These are phyloP conservation scores for Firmiana major DNA, from an alignment of 345 rosid species.

Conservation along the genomic window DNA sequence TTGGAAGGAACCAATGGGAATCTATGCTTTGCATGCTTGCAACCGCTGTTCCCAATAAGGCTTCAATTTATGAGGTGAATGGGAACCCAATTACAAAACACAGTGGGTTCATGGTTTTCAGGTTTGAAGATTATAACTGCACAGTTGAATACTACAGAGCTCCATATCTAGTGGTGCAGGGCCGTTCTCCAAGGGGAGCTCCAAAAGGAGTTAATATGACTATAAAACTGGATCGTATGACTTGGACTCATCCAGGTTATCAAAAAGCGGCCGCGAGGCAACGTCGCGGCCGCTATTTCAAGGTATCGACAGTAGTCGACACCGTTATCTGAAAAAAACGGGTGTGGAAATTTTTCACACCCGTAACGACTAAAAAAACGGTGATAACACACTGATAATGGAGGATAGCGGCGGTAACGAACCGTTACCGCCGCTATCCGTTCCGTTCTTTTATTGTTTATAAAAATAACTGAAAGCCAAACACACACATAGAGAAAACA, in stretches of 20 bases:
- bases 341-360: too few relatives aligned
- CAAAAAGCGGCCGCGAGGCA: too few relatives aligned
- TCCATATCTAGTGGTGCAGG: constrained; percentile 65
- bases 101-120: constrained; percentile 63
- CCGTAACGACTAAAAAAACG: too few relatives aligned
- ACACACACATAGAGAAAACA: too few relatives aligned
- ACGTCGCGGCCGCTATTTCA: too few relatives aligned
- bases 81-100: constrained; percentile 89
- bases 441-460: too few relatives aligned
- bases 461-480: too few relatives aligned
- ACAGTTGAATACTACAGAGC: constrained; percentile 86
- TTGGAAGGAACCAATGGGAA: constrained; percentile 95
- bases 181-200: constrained; percentile 58
- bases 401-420: too few relatives aligned
- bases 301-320: too few relatives aligned
- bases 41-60: constrained; percentile 51
- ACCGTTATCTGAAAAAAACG: too few relatives aligned
- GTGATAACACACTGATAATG: too few relatives aligned
- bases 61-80: constrained; percentile 63
- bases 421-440: too few relatives aligned
- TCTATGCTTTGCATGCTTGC: constrained; percentile 84
- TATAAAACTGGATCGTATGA: constrained; percentile 63
- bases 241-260: constrained; percentile 58
- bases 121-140: constrained; percentile 75
- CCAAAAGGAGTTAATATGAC: constrained; percentile 52